phyloP scores from a whole-genome alignment of 2,329 filamentous ascomycete genomes.

The Tricladium varicosporioides region DNA sequence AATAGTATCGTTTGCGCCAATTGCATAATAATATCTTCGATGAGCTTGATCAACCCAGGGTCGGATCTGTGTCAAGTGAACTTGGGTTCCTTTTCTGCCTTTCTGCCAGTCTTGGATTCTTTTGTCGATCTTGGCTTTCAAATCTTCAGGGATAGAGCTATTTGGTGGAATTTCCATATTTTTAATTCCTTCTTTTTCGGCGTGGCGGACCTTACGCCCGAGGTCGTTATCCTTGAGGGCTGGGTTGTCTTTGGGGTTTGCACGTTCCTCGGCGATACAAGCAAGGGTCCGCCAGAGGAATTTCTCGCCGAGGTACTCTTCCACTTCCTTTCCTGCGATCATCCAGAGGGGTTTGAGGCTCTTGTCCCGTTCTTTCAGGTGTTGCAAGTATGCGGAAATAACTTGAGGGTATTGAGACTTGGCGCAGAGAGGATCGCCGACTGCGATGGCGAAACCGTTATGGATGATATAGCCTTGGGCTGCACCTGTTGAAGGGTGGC shows the following conservation, averaged over 20 bases:
- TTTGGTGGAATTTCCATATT: conserved; percentile 71
- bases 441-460: conserved; percentile 76
- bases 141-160: conserved; percentile 59
- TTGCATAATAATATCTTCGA: conserved; percentile 80
- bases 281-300: conserved; percentile 87
- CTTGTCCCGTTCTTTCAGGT: conserved; percentile 68
- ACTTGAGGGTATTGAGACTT: conserved; percentile 71
- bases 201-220: conserved; percentile 77
- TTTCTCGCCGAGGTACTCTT: conserved; percentile 75
- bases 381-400: conserved; percentile 71
- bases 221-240: conserved; percentile 73
- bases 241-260: conserved; percentile 69
- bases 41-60: conserved; percentile 85
- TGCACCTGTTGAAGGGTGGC: conserved; percentile 74
- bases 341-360: conserved; percentile 83
- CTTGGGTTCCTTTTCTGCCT: conserved; percentile 78
- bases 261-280: conserved; percentile 84
- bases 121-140: conserved; percentile 67
- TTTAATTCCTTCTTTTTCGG: conserved; percentile 81
- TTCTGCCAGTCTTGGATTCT: conserved; percentile 78
- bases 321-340: conserved; percentile 74
- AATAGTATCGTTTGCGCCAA: conserved; percentile 70
- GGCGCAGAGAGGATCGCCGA: conserved; percentile 86
- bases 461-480: conserved; percentile 80
- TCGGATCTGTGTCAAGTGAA: conserved; percentile 85